A percentile compares a stretch with the other conserved stretches of the same genome.
phyloP scores from a whole-genome alignment of 1,139 yeast species.

The Saccharomyces hybrid region DNA sequence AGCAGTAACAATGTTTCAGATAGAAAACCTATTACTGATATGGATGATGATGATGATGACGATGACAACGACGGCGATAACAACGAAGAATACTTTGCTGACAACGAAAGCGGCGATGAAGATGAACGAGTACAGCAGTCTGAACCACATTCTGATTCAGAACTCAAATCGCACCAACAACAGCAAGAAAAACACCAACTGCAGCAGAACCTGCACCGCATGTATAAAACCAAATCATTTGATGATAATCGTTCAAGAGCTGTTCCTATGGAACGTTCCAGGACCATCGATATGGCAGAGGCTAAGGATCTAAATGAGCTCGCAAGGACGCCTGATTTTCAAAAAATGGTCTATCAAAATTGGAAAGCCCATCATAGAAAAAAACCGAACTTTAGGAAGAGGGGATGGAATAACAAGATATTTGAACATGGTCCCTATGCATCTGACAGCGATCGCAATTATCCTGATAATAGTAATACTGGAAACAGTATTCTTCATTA shows the following conservation, averaged over 20 bases:
- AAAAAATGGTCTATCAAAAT: constrained; percentile 32
- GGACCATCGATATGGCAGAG: constrained; percentile 39
- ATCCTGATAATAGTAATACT: constrained; percentile 15
- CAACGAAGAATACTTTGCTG: constrained; percentile 30
- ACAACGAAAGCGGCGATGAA: constrained; percentile 25
- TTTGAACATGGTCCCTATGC: constrained; percentile 6
- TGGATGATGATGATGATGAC: constrained; percentile 15
- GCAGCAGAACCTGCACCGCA: neutral
- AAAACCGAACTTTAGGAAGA: constrained; percentile 13
- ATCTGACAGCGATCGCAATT: constrained; percentile 11
- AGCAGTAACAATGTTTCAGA: neutral
- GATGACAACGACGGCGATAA: constrained; percentile 26
- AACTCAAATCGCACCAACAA: neutral
- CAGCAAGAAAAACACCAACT: neutral
- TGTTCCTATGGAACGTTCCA: constrained; percentile 36
- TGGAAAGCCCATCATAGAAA: constrained; percentile 24
- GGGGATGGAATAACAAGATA: constrained; percentile 12
- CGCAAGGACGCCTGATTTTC: constrained; percentile 40
- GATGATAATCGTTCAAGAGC: constrained; percentile 3
- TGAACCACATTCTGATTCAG: neutral
- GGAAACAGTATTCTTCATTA: constrained; percentile 12
- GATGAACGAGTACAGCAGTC: constrained; percentile 5
- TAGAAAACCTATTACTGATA: neutral
- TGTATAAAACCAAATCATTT: neutral
- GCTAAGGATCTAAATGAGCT: constrained; percentile 24